phyloP scores from a whole-genome alignment of 768 basidiomycete genomes.

The Leccinellum rugosiceps region DNA sequence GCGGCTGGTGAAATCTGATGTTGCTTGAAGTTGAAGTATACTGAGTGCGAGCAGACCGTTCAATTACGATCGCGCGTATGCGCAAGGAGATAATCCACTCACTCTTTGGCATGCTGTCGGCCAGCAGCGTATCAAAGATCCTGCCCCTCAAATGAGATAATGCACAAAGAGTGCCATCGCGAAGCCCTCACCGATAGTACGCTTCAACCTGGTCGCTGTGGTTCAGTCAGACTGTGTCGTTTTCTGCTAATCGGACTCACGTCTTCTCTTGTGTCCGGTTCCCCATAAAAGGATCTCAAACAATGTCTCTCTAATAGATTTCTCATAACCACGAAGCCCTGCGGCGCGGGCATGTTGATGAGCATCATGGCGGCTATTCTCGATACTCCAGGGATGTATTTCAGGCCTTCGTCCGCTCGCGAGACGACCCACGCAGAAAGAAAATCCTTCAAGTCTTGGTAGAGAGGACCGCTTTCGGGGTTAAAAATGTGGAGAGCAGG shows the following conservation, averaged over 20 bases:
- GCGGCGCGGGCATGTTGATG: constrained; percentile 72
- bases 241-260: constrained; percentile 44
- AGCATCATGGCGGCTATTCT: constrained; percentile 85
- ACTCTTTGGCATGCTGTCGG: constrained; percentile 95
- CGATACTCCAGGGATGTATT: constrained; percentile 66
- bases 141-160: constrained; percentile 37
- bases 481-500: constrained; percentile 81
- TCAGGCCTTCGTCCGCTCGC: constrained; percentile 76
- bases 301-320: constrained; percentile 86
- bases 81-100: constrained; percentile 21
- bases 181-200: constrained; percentile 68
- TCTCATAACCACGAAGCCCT: constrained; percentile 79
- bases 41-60: constrained; percentile 35
- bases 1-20: constrained; percentile 83
- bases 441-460: constrained; percentile 79
- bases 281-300: constrained; percentile 81
- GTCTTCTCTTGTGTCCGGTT: constrained; percentile 65
- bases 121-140: constrained; percentile 89
- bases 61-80: not conserved
- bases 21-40: constrained; percentile 94
- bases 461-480: constrained; percentile 71
- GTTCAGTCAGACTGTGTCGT: constrained; percentile 28
- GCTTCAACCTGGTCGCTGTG: constrained; percentile 66
- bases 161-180: not conserved
- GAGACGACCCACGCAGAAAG: constrained; percentile 86